Evolutionary conservation across 306 rosid genomes (phyloP).

Genomic region (Citrullus amarus): DNA sequence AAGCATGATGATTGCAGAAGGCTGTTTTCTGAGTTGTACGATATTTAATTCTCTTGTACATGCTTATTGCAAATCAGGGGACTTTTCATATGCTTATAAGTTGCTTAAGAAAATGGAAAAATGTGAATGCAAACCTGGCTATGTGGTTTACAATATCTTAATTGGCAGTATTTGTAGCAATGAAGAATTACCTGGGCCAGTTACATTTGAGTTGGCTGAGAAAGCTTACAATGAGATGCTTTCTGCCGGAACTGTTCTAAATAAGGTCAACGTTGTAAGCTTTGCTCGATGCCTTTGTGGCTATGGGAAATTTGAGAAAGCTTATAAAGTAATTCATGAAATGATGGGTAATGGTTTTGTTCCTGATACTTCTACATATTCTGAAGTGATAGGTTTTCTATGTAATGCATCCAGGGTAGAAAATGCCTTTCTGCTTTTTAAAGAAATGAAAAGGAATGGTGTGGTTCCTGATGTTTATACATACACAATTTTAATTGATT

Average conservation of each 20-base stretch:
- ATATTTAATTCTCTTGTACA: constrained; percentile 70
- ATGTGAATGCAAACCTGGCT: constrained; percentile 61
- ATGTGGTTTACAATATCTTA: constrained; percentile 59
- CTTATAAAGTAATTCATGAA: constrained; percentile 49
- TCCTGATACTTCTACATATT: constrained; percentile 68
- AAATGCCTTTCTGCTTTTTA: constrained; percentile 53
- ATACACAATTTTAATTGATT: constrained; percentile 66
- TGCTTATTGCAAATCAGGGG: constrained; percentile 54
- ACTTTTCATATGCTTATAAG: constrained; percentile 62
- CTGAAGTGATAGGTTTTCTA: constrained; percentile 70
- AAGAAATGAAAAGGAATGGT: constrained; percentile 61
- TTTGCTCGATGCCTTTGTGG: constrained; percentile 64
- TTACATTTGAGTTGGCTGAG: constrained; percentile 54
- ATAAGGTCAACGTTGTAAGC: constrained; percentile 64
- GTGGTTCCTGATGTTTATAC: constrained; percentile 78
- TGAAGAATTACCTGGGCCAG: constrained; percentile 36
- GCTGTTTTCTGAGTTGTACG: constrained; percentile 62
- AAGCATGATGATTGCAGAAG: constrained; percentile 71
- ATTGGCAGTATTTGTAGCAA: constrained; percentile 56
- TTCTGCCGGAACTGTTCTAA: constrained; percentile 48
- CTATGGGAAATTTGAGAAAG: constrained; percentile 61
- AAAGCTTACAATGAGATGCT: constrained; percentile 71
- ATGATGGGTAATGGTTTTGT: constrained; percentile 76
- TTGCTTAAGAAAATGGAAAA: constrained; percentile 53
- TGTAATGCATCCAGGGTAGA: constrained; percentile 67